Evolutionary conservation across 257 asterid species (phyloP).

Genomic region (Scutellaria minor): DNA sequence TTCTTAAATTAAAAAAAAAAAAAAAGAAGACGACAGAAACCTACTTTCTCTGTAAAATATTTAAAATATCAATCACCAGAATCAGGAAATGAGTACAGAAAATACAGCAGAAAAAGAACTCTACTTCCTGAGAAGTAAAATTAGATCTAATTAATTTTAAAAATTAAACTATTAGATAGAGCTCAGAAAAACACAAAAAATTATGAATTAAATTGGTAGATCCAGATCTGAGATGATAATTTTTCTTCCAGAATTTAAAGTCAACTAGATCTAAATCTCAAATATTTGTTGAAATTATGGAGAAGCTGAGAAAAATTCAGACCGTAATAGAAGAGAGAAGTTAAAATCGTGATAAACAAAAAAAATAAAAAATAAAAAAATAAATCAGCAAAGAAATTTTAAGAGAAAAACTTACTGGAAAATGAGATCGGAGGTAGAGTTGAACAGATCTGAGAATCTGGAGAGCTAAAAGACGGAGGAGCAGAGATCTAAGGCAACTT

Average conservation of each 20-base stretch:
- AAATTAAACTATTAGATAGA: neutral
- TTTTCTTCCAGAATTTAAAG: slow-evolving; percentile 21
- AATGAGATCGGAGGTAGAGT: slow-evolving; percentile 50
- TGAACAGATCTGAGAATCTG: slow-evolving; percentile 43
- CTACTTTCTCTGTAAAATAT: slow-evolving; percentile 23
- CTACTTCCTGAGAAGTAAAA: neutral
- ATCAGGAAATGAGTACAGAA: slow-evolving; percentile 1
- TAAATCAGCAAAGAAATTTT: neutral
- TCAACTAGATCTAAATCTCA: slow-evolving; percentile 25
- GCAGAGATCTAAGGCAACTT: slow-evolving; percentile 40
- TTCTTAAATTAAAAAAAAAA: neutral
- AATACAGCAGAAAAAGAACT: neutral
- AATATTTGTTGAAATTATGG: neutral
- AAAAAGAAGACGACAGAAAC: slow-evolving; percentile 28
- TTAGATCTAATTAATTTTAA: neutral
- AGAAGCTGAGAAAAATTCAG: neutral
- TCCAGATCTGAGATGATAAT: slow-evolving; percentile 17
- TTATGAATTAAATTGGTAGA: neutral
- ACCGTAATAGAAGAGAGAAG: neutral
- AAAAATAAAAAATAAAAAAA: neutral
- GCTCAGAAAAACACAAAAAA: neutral
- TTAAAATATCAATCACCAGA: neutral
- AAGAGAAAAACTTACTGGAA: slow-evolving; percentile 39
- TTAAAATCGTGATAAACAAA: neutral
- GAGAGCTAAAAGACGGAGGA: slow-evolving; percentile 39